Base-by-base conservation (phyloP, 768 basidiomycete genomes). In the Sutorius australiensis region DNA sequence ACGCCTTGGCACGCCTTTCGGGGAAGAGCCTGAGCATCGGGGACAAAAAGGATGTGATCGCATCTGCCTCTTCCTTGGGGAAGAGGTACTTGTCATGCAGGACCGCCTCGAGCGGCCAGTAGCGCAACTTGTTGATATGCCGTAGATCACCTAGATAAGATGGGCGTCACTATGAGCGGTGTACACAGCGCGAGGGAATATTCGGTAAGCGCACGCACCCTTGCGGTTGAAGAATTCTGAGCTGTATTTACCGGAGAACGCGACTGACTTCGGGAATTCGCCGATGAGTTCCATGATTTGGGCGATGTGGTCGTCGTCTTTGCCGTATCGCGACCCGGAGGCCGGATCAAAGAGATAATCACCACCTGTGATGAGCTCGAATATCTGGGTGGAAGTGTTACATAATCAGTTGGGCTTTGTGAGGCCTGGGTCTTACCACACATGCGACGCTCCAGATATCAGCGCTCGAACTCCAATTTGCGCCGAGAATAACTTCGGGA, bases 311-410 rank as follows among this genome's bases (percentile, higher is more conserved):
- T 93, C 90, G 67, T 95, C 93, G 71, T 95, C 92, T 70, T 98
- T 98, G 74, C 87, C 91, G 67, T 97, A 98, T 38, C 94, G 84
- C 44, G 91, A 86, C 3, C 95, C 95, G 1, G 91, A 89, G 19
- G 93, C 93, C 0, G 95, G 95, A 67, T 98, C 97, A 67, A 99
- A 99, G 34, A 99, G 81, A 72, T 98, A 99, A 69, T 98, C 95
- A 19, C 97, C 95, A 17, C 95, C 95, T 0, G 90, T 92, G 58
- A 98, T 83, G 38, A 98, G 82, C 67, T 98, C 95, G 67, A 99
- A 99, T 37, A 93, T 80, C 92, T 94, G 60, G 39, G 16, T 1
- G 24, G 42, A 11, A 17, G 42, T 27, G 21, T 12, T 28, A 28
- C 33, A 12, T 24, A 44, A 21, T 40, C 42, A 30, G 21, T 55